These are phyloP conservation scores for Malassezia obtusa DNA, from an alignment of 1,284 basidiomycete genomes.

Conservation along the genomic window DNA sequence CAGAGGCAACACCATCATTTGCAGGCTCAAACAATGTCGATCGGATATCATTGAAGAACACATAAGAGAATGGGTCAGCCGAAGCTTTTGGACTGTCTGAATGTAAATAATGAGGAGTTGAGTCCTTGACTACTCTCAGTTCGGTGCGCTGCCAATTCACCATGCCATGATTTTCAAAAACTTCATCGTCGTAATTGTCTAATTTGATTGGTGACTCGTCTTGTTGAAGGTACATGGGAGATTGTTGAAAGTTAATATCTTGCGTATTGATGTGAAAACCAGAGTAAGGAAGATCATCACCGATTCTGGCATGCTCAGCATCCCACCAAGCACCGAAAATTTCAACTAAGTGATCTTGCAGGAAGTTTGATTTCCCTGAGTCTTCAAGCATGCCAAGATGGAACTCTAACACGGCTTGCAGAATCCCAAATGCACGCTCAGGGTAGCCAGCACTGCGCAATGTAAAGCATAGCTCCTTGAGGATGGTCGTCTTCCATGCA, in stretches of 20 bases:
- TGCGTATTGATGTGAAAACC: not conserved
- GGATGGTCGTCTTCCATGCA: not conserved
- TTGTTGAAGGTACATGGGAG: not conserved
- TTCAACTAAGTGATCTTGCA: not conserved
- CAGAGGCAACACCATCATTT: not conserved
- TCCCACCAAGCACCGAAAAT: slow-evolving; percentile 15
- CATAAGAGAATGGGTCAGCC: slow-evolving; percentile 8
- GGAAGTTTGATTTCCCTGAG: not conserved
- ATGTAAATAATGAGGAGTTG: too few relatives aligned
- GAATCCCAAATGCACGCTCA: slow-evolving; percentile 1
- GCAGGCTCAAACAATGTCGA: not conserved
- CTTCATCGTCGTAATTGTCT: not conserved
- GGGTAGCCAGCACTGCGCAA: slow-evolving; percentile 7
- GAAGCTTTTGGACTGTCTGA: not conserved
- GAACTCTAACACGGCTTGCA: slow-evolving; percentile 10
- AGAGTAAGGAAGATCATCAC: not conserved
- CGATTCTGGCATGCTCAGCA: not conserved
- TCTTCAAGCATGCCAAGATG: not conserved
- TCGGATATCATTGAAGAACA: slow-evolving; percentile 3
- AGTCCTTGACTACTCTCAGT: not conserved
- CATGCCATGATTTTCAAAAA: not conserved
- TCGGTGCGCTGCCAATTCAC: not conserved
- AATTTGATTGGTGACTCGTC: not conserved
- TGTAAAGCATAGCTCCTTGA: not conserved
- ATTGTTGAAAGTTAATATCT: not conserved